A percentile compares a stretch with the other conserved stretches of the same genome.
These are phyloP conservation scores for Lachnellula willkommii DNA, from an alignment of 2,329 filamentous ascomycete genomes.

Conservation along the genomic window DNA sequence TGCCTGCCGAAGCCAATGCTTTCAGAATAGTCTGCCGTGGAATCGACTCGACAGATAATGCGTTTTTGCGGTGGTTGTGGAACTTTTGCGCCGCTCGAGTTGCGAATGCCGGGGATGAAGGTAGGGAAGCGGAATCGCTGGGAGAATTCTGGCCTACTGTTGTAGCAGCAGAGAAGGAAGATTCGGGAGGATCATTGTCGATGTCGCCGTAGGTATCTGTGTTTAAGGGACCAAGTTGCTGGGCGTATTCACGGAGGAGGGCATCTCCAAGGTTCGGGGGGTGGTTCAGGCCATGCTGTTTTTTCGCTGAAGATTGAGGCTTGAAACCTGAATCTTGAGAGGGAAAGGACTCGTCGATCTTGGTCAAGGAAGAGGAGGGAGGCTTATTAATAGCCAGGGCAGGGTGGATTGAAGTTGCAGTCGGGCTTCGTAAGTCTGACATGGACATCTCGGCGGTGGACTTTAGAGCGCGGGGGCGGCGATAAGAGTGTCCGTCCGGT, in stretches of 20 bases:
- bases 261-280: conserved; percentile 33
- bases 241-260: conserved; percentile 39
- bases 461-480: conserved; percentile 1
- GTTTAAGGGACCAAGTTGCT: conserved; percentile 38
- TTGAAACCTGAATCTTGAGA: conserved; percentile 7
- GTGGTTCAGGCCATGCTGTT: conserved; percentile 26
- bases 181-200: conserved; percentile 26
- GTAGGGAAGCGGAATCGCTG: conserved; percentile 24
- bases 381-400: conserved; percentile 37
- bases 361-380: conserved; percentile 11
- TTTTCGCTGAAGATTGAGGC: conserved; percentile 16
- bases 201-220: conserved; percentile 29
- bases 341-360: conserved; percentile 24
- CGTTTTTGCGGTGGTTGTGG: conserved; percentile 29
- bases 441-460: conserved; percentile 36
- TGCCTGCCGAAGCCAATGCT: conserved; percentile 64
- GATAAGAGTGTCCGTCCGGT: conserved; percentile 5
- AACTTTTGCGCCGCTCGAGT: conserved; percentile 15
- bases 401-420: conserved; percentile 44
- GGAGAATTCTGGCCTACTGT: conserved; percentile 26
- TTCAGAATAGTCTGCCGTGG: conserved; percentile 80
- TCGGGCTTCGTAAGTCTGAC: conserved; percentile 40
- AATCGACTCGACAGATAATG: conserved; percentile 38
- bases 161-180: conserved; percentile 26
- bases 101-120: conserved; percentile 25